Evolutionary conservation across 306 rosid species (phyloP).

Genomic region (Rubus parviflorus): DNA sequence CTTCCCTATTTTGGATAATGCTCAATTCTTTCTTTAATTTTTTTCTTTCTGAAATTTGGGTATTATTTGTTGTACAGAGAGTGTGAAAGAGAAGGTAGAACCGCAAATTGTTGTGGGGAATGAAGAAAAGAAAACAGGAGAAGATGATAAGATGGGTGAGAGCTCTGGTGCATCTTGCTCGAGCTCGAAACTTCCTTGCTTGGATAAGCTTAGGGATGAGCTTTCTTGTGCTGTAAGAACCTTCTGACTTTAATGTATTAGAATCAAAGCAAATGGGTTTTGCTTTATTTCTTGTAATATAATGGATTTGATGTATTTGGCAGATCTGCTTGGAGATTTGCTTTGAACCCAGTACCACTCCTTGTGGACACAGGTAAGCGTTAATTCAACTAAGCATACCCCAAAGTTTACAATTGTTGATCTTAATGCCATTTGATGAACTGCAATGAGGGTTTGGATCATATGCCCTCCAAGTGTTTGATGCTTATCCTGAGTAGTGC

Average conservation of each 20-base stretch:
- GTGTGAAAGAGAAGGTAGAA: slow-evolving; percentile 39
- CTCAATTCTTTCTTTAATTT: background rate
- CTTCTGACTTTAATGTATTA: background rate
- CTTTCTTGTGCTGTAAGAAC: slow-evolving; percentile 89
- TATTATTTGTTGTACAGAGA: slow-evolving; percentile 34
- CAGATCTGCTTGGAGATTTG: slow-evolving; percentile 95
- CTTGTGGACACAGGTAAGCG: slow-evolving; percentile 94
- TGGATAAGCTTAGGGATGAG: slow-evolving; percentile 90
- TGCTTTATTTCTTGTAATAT: background rate
- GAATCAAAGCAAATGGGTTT: background rate
- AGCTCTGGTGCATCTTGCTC: slow-evolving; percentile 38
- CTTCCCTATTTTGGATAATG: background rate
- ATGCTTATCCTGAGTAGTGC: slow-evolving; percentile 23
- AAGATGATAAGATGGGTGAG: slow-evolving; percentile 28
- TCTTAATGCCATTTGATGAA: background rate
- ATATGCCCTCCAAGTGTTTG: background rate
- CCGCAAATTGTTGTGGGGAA: slow-evolving; percentile 2
- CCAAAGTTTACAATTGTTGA: background rate
- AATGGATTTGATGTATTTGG: slow-evolving; percentile 10
- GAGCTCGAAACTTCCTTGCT: slow-evolving; percentile 55
- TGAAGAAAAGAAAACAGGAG: slow-evolving; percentile 43
- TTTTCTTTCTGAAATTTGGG: background rate
- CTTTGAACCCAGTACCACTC: slow-evolving; percentile 92
- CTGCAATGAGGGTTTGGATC: background rate
- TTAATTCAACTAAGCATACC: background rate